Base-by-base conservation (phyloP, 2,329 filamentous ascomycete genomes). In the Colletotrichum kahawae region DNA sequence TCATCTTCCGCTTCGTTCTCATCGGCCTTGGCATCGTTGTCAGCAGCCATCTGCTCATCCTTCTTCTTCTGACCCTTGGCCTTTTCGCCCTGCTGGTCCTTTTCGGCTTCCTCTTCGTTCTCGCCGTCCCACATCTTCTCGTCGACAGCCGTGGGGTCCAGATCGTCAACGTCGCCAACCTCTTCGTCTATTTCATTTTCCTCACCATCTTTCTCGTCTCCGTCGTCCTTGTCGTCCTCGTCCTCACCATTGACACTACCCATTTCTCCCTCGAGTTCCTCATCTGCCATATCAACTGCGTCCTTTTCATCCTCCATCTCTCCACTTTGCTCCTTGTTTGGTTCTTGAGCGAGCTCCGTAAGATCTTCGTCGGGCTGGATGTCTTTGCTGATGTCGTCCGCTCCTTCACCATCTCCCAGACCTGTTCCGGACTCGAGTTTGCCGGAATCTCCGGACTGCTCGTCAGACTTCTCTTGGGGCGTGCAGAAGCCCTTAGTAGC, bases 111-210 rank as follows among this genome's bases (percentile, higher is more conserved):
- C 64, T 96, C 59, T 57, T 95, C 93, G 68, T 93, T 92, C 60
- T 93, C 92, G 51, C 95, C 96, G 84, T 99, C 96, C 97, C 97
- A 99, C 91, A 98, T 95, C 88, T 98, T 99, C 86, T 99, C 97
- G 82, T 99, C 97, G 2, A 98, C 94, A 24, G 96, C 95, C 18
- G 92, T 94, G 14, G 95, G 93, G 79, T 98, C 96, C 56, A 98
- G 88, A 80, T 98, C 95, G 85, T 98, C 95, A 13, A 98, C 95
- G 80, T 95, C 94, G 2, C 96, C 97, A 7, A 94, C 91, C 84
- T 98, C 95, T 79, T 98, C 96, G 78, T 98, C 95, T 82, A 97
- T 93, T 12, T 95, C 93, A n/a, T 93, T 87, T 36, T 92, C 90
- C 57, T 92, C 90, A 31, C 94, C 90, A 36, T 92, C 91, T 12